Evolutionary conservation across 495 filamentous ascomycete species (phyloP).

Genomic region (Aspergillus coremiiformis): DNA sequence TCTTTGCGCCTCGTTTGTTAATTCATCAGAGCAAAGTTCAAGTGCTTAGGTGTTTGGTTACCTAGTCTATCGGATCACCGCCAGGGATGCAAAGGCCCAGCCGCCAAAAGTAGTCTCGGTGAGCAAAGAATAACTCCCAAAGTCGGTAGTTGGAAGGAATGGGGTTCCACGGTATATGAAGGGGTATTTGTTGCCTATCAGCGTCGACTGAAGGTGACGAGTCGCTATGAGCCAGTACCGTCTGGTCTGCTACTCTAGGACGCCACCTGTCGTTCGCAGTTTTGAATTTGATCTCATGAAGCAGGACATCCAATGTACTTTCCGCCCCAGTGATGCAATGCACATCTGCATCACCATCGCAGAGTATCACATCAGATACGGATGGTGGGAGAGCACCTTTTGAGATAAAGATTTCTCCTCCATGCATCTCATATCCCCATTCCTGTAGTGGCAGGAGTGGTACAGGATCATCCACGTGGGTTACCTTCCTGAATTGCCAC

Average conservation of each 20-base stretch:
- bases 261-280: neutral
- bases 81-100: slow-evolving; percentile 85
- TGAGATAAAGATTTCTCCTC: slow-evolving; percentile 78
- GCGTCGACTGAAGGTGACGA: slow-evolving; percentile 1
- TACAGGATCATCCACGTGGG: slow-evolving; percentile 80
- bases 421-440: slow-evolving; percentile 83
- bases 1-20: neutral
- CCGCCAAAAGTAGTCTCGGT: slow-evolving; percentile 95
- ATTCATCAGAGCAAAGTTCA: too few species aligned
- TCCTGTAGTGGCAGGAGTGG: slow-evolving; percentile 76
- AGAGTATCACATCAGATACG: slow-evolving; percentile 59
- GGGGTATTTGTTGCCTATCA: slow-evolving; percentile 13
- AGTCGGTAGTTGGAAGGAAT: slow-evolving; percentile 61
- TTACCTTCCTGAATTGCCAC: slow-evolving; percentile 64
- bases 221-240: neutral
- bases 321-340: slow-evolving; percentile 59
- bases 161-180: slow-evolving; percentile 27
- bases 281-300: slow-evolving; percentile 1
- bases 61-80: slow-evolving; percentile 51
- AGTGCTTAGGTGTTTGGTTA: too few species aligned
- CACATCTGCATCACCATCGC: slow-evolving; percentile 61
- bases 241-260: neutral
- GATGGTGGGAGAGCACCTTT: slow-evolving; percentile 60
- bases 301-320: neutral
- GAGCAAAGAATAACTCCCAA: slow-evolving; percentile 90